These are phyloP conservation scores for Zoysia pacifica DNA, from an alignment of 176 grass and related monocot genomes.

Conservation along the genomic window DNA sequence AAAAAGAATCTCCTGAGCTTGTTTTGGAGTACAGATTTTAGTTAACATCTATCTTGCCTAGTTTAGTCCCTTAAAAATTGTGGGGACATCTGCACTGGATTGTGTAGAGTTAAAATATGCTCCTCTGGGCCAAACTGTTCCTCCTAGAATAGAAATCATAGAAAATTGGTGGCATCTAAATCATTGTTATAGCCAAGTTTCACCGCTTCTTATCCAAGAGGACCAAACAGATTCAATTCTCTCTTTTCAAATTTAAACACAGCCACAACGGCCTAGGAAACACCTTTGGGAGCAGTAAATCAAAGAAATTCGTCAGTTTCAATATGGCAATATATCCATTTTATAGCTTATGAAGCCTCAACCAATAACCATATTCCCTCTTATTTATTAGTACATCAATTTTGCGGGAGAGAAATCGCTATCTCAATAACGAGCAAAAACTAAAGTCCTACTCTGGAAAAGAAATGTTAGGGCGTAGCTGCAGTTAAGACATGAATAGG, in stretches of 20 bases:
- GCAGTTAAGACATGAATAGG: neutral
- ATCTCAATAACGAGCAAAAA: neutral
- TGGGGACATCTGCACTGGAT: constrained; percentile 21
- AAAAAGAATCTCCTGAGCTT: neutral
- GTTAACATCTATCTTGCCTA: constrained; percentile 25
- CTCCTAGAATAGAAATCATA: constrained; percentile 10
- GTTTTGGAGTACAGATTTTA: constrained; percentile 11
- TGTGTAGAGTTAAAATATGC: constrained; percentile 30
- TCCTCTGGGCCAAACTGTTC: constrained; percentile 9
- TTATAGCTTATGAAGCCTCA: neutral
- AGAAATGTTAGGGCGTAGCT: neutral
- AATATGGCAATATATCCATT: neutral
- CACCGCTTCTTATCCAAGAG: constrained; percentile 18
- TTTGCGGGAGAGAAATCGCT: constrained; percentile 5
- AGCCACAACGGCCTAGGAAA: neutral
- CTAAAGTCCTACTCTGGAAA: neutral
- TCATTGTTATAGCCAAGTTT: constrained; percentile 3
- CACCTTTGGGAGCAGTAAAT: neutral
- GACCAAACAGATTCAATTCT: neutral
- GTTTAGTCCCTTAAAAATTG: constrained; percentile 21
- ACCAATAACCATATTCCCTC: neutral
- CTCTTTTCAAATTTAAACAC: neutral
- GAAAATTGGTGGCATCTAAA: constrained; percentile 1
- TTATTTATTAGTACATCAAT: constrained; percentile 17
- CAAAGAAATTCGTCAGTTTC: neutral